A percentile compares a stretch with the other conserved stretches of the same genome.
Evolutionary conservation across 345 rosid species (phyloP).

Genomic region (thale cress (Arabidopsis thaliana)): DNA sequence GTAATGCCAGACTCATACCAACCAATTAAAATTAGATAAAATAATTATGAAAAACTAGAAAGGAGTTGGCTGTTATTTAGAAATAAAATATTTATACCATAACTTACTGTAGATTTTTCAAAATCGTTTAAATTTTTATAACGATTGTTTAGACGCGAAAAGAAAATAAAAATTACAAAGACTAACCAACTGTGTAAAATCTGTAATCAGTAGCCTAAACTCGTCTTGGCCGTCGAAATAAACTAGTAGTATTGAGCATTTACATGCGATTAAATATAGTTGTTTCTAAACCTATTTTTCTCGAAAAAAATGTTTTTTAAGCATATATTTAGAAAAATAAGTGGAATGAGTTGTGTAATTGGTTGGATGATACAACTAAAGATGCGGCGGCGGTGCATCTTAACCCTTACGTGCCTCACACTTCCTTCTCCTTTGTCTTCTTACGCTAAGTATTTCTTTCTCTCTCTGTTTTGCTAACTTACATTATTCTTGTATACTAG

Average conservation of each 20-base stretch:
- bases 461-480: constrained; percentile 16
- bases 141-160: too few relatives aligned
- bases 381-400: constrained; percentile 54
- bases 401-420: constrained; percentile 49
- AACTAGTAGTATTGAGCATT: neutral
- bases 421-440: constrained; percentile 46
- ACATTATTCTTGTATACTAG: constrained; percentile 11
- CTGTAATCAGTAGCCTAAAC: neutral
- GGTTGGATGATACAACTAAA: constrained; percentile 40
- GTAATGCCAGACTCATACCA: constrained; percentile 45
- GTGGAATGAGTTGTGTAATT: constrained; percentile 41
- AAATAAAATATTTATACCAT: too few relatives aligned
- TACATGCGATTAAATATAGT: too few relatives aligned
- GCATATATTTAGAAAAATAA: constrained; percentile 7
- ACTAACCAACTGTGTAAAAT: neutral
- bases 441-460: constrained; percentile 47
- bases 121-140: too few relatives aligned
- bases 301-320: neutral
- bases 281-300: too few relatives aligned
- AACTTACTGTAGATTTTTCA: too few relatives aligned
- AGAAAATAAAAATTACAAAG: neutral
- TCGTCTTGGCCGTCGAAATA: neutral
- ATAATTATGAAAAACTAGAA: neutral
- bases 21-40: constrained; percentile 30
- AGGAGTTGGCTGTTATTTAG: neutral